Evolutionary conservation across 192 early-diverging fungal genomes (phyloP).

Genomic region (Entophlyctis luteolus): DNA sequence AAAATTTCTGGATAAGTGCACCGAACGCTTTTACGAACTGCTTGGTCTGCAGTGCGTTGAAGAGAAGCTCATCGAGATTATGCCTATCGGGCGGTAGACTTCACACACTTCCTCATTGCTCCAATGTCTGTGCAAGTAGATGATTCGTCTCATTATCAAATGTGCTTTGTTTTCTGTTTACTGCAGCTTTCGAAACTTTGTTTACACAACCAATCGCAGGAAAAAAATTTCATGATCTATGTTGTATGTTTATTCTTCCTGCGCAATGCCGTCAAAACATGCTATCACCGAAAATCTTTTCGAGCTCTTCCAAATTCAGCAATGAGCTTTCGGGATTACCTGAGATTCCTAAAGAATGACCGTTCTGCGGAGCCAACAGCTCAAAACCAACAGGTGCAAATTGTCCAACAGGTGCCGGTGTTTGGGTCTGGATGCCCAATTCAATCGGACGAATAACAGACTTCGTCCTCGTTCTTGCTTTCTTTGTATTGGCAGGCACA

Average conservation of each 20-base stretch:
- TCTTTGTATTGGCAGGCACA: background rate
- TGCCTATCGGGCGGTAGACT: no score
- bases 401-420: background rate
- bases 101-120: no score
- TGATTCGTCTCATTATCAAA: no score
- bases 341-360: background rate
- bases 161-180: no score
- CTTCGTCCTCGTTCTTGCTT: background rate
- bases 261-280: slow-evolving; percentile 5
- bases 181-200: background rate
- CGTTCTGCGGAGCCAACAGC: background rate
- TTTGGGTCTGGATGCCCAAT: background rate
- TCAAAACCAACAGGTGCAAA: background rate
- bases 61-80: no score
- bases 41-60: no score
- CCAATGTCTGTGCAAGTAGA: no score
- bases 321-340: background rate
- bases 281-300: slow-evolving; percentile 13
- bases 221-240: background rate
- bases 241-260: background rate
- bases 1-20: no score
- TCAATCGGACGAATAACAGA: background rate
- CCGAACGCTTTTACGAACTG: no score
- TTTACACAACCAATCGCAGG: background rate
- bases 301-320: slow-evolving; percentile 7